Evolutionary conservation across 179 eudicot species (phyloP).

Genomic region (Kewa caespitosa): DNA sequence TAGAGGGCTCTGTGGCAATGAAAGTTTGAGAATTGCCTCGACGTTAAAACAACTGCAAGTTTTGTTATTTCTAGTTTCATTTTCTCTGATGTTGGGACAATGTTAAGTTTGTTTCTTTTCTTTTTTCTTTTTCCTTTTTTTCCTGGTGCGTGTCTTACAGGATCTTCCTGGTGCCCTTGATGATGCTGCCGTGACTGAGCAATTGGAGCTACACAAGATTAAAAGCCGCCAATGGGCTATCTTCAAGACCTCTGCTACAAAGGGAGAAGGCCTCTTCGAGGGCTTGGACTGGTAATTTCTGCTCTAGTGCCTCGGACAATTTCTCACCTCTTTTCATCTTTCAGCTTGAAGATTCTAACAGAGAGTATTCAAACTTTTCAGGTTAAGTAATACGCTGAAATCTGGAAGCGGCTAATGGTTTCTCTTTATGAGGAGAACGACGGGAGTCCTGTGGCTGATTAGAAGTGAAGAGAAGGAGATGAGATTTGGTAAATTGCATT

Average conservation of each 20-base stretch:
- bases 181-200: conserved; percentile 90
- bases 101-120: neutral
- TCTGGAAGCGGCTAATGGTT: conserved; percentile 67
- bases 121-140: neutral
- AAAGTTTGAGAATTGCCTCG: neutral
- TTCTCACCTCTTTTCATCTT: neutral
- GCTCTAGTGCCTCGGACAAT: neutral
- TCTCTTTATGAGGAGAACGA: neutral
- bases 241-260: conserved; percentile 93
- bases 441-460: conserved; percentile 15
- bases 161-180: conserved; percentile 99
- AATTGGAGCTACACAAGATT: conserved; percentile 93
- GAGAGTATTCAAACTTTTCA: conserved; percentile 15
- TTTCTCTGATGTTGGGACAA: neutral
- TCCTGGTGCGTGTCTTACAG: conserved; percentile 30
- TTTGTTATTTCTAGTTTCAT: neutral
- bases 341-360: neutral
- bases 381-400: conserved; percentile 94
- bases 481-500: conserved; percentile 20
- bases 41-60: neutral
- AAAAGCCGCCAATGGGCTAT: conserved; percentile 95
- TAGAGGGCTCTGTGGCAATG: neutral
- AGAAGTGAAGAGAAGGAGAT: conserved; percentile 7
- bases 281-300: conserved; percentile 89
- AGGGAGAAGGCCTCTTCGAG: conserved; percentile 97